phyloP scores from a whole-genome alignment of 83 land plant genomes.

The Diphasiastrum complanatum region DNA sequence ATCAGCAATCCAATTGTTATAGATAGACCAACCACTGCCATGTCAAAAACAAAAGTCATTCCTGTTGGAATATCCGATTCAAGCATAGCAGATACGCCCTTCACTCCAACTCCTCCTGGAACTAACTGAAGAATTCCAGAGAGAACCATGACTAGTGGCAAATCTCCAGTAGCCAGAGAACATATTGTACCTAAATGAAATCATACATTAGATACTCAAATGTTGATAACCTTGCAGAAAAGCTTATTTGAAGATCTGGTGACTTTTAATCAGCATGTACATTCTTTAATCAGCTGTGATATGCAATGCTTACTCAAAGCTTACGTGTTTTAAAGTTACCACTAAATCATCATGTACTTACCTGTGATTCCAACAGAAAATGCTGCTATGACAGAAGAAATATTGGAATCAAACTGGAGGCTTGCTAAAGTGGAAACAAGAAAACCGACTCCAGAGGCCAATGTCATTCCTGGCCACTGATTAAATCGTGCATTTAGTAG shows the following conservation, averaged over 20 bases:
- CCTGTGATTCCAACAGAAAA: constrained; percentile 7
- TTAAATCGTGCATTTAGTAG: constrained; percentile 1
- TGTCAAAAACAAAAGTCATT: constrained; percentile 10
- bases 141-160: constrained; percentile 9
- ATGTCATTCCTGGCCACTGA: constrained; percentile 9
- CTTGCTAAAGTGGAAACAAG: neutral
- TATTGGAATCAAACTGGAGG: neutral
- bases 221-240: no score
- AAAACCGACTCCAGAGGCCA: constrained; percentile 1
- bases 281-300: no score
- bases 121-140: constrained; percentile 7
- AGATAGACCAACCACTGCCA: constrained; percentile 4
- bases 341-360: no score
- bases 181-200: constrained; percentile 1
- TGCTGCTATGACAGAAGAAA: constrained; percentile 2
- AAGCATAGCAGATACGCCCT: constrained; percentile 7
- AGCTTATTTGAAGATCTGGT: no score
- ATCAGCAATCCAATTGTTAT: constrained; percentile 7
- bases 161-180: constrained; percentile 3
- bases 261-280: no score
- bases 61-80: constrained; percentile 1
- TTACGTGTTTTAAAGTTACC: no score
- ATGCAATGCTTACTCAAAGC: no score
- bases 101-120: constrained; percentile 5
- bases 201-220: no score